These are phyloP conservation scores for Schizonepeta tenuifolia DNA, from an alignment of 257 asterid species.

Conservation along the genomic window DNA sequence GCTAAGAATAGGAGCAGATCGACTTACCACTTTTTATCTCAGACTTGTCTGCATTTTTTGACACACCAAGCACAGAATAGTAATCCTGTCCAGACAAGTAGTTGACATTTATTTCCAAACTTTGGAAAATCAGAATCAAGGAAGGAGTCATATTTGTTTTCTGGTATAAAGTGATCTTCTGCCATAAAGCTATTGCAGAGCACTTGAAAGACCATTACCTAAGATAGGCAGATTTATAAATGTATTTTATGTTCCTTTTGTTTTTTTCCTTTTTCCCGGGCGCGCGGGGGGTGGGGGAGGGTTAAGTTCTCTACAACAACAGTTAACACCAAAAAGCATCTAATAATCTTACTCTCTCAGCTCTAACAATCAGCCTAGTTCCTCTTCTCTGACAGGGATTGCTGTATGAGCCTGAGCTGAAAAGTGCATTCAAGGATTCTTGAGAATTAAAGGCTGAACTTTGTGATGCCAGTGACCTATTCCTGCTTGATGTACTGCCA, in stretches of 20 bases:
- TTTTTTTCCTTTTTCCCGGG: too few species aligned
- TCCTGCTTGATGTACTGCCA: slow-evolving; percentile 68
- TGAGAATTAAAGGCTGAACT: slow-evolving; percentile 62
- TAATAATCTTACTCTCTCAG: slow-evolving; percentile 66
- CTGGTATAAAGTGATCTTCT: slow-evolving; percentile 2
- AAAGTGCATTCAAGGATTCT: slow-evolving; percentile 62
- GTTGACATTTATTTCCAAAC: slow-evolving; percentile 16
- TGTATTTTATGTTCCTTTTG: neutral
- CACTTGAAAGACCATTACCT: too few species aligned
- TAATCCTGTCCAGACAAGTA: slow-evolving; percentile 61
- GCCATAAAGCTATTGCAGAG: neutral
- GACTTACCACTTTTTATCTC: slow-evolving; percentile 91
- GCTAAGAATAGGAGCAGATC: slow-evolving; percentile 11
- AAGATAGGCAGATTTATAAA: neutral
- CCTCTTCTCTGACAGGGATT: slow-evolving; percentile 59
- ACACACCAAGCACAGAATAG: slow-evolving; percentile 89
- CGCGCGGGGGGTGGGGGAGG: slow-evolving; percentile 1
- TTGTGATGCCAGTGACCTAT: slow-evolving; percentile 60
- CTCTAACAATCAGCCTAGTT: slow-evolving; percentile 74
- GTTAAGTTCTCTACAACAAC: neutral
- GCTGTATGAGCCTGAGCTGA: slow-evolving; percentile 47
- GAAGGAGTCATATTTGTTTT: slow-evolving; percentile 5
- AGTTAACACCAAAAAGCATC: neutral
- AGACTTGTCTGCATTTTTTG: slow-evolving; percentile 82
- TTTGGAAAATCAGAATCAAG: slow-evolving; percentile 21